These are phyloP conservation scores for Mucor sp. DNA, from an alignment of 371 early-diverging fungal genomes.

Conservation along the genomic window DNA sequence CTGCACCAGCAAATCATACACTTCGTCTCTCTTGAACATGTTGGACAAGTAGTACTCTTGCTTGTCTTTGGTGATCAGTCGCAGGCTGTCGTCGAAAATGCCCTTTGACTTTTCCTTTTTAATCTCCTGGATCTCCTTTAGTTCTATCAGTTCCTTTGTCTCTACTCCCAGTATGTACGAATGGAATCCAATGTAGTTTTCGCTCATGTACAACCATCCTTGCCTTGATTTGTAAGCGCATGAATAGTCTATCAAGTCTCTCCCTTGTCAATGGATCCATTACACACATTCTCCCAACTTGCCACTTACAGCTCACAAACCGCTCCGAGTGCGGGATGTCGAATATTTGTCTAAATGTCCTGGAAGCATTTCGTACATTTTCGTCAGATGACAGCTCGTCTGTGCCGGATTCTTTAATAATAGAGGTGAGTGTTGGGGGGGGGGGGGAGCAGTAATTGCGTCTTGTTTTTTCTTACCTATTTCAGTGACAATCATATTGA, in stretches of 20 bases:
- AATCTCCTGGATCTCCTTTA: constrained; percentile 89
- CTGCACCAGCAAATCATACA: constrained; percentile 89
- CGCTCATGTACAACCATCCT: constrained; percentile 96
- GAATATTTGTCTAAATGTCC: constrained; percentile 91
- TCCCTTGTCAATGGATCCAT: neutral
- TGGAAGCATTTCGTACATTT: constrained; percentile 85
- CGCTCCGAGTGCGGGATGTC: constrained; percentile 80
- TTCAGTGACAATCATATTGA: constrained; percentile 81
- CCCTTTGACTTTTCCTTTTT: constrained; percentile 88
- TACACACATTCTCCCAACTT: neutral
- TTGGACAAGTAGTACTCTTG: constrained; percentile 88
- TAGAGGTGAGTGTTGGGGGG: too few species aligned
- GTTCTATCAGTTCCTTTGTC: constrained; percentile 84
- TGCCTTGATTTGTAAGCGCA: constrained; percentile 88
- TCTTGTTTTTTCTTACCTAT: constrained; percentile 53
- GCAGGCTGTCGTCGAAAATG: constrained; percentile 84
- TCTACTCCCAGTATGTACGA: constrained; percentile 92
- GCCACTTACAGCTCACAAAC: constrained; percentile 80
- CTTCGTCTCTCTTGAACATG: constrained; percentile 90
- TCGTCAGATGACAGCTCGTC: constrained; percentile 84
- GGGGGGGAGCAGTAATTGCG: neutral
- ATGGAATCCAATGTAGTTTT: constrained; percentile 92
- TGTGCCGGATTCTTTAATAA: constrained; percentile 66
- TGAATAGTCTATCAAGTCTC: constrained; percentile 84
- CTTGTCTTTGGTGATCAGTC: constrained; percentile 76